These are phyloP conservation scores for Protoeuglena noctilucae DNA, from an alignment of 139 green algal species.

Conservation along the genomic window DNA sequence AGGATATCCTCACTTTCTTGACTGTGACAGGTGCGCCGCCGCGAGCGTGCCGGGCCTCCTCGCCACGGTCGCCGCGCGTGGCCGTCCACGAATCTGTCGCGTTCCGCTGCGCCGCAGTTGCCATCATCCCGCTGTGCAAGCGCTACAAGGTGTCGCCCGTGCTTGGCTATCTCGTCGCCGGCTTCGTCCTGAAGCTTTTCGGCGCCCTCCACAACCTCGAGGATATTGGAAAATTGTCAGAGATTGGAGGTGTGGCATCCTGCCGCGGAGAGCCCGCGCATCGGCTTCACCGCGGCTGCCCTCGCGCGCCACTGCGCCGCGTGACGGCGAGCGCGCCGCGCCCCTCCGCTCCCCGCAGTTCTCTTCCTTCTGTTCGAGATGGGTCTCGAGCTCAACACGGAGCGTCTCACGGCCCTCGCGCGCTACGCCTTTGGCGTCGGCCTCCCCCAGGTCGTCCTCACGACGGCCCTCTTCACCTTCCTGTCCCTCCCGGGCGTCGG, in stretches of 20 bases:
- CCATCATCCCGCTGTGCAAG: slow-evolving; percentile 85
- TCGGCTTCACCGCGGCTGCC: too few species aligned
- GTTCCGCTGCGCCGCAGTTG: too few species aligned
- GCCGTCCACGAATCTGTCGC: too few species aligned
- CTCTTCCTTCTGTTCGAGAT: slow-evolving; percentile 97
- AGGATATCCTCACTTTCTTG: too few species aligned
- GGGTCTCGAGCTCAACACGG: slow-evolving; percentile 80
- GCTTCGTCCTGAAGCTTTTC: slow-evolving; percentile 70
- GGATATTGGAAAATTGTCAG: slow-evolving; percentile 71
- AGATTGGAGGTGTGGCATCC: too few species aligned
- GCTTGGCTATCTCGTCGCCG: slow-evolving; percentile 76
- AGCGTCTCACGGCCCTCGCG: slow-evolving; percentile 70
- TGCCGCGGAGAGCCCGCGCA: too few species aligned
- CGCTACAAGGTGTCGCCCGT: slow-evolving; percentile 64
- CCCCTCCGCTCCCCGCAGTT: too few species aligned
- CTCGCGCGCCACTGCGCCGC: too few species aligned
- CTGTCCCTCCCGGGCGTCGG: slow-evolving; percentile 60
- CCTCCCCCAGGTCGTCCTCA: slow-evolving; percentile 54
- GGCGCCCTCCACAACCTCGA: slow-evolving; percentile 70
- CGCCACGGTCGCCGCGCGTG: too few species aligned
- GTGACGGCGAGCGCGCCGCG: too few species aligned
- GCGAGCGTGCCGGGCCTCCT: too few species aligned
- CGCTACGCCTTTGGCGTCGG: slow-evolving; percentile 91
- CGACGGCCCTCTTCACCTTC: slow-evolving; percentile 46
- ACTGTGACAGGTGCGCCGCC: too few species aligned